Percentiles rank a stretch among this genome's conserved stretches.
These are phyloP conservation scores for Cephaloascus albidus DNA, from an alignment of 805 yeast species.

Conservation along the genomic window DNA sequence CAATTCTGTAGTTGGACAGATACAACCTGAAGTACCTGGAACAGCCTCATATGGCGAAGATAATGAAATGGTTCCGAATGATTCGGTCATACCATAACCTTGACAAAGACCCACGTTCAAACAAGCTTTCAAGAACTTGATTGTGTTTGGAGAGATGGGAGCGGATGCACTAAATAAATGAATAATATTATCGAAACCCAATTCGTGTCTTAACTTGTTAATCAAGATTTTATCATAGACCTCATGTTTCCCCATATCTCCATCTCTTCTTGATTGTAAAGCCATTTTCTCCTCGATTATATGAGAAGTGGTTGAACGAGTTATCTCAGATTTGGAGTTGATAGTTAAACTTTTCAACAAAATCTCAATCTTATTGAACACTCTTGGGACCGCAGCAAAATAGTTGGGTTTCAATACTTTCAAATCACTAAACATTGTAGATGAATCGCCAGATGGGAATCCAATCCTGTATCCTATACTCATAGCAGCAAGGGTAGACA, in stretches of 20 bases:
- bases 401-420: slow-evolving; percentile 16
- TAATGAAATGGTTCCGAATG: slow-evolving; percentile 14
- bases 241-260: slow-evolving; percentile 10
- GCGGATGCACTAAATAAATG: slow-evolving; percentile 14
- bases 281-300: slow-evolving; percentile 10
- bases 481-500: slow-evolving; percentile 14
- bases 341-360: slow-evolving; percentile 14
- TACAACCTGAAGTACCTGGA: slow-evolving; percentile 16
- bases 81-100: slow-evolving; percentile 25
- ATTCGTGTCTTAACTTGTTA: slow-evolving; percentile 7
- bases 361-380: slow-evolving; percentile 20
- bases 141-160: slow-evolving; percentile 12
- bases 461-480: slow-evolving; percentile 19
- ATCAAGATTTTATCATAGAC: slow-evolving; percentile 7
- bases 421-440: slow-evolving; percentile 19
- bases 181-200: slow-evolving; percentile 12
- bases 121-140: slow-evolving; percentile 14
- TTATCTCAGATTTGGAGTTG: slow-evolving; percentile 16
- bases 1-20: slow-evolving; percentile 10
- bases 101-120: slow-evolving; percentile 17
- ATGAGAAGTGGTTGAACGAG: slow-evolving; percentile 12
- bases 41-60: slow-evolving; percentile 10
- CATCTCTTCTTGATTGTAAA: slow-evolving; percentile 8
- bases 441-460: slow-evolving; percentile 16
- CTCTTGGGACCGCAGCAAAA: slow-evolving; percentile 22